Evolutionary conservation across 1,284 basidiomycete species (phyloP), one percentile per base, ranked within the genome.

Genomic region (Ustilago curta): DNA sequence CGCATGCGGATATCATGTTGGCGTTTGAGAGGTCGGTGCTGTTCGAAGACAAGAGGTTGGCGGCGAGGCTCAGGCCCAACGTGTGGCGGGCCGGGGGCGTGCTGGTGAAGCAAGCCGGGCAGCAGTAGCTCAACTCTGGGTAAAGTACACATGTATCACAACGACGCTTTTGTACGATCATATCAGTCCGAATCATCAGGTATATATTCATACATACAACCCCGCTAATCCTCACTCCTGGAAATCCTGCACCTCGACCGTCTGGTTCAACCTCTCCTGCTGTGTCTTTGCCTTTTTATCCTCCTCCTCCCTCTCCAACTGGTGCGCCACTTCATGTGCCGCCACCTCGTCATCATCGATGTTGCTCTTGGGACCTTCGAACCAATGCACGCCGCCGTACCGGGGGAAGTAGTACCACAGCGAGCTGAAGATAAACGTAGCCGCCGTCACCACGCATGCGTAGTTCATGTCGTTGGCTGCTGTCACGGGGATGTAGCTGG

Each of bases 1-100:
- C 67, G 3, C 73, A 76, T 21, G 72, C 76, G 16, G 76, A 78
- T 39, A 76, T 78, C 45, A 78, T 76, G 72, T 7, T 56, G 39
- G 68, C 73, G 11, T 78, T 78, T 25, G 76, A 78, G 29, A 51
- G 68, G 27, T 54, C 54, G 6, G 37, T 70, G 25, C 51, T 50
- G 25, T 40, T 50, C 2, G 52, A 71, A 14, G 69, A 71, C 37
- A 32, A 55, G n/a, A 64, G 57, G 44, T 25, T 69, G 29, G 59
- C 66, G 5, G 31, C 25, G 21, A 35, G 54, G 35, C 25, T 76
- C 25, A 29, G 69, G 25, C 68, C 68, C 19, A 44, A 23, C 3
- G 27, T 60, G 8, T 76, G 59, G 55, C 44, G 47, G 18, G 73
- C 73, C 3, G 73, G 73, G 2, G 29, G 19, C 0, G 25, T 43